phyloP scores from a whole-genome alignment of 208 protist species.

The Herpetomonas tarakana region DNA sequence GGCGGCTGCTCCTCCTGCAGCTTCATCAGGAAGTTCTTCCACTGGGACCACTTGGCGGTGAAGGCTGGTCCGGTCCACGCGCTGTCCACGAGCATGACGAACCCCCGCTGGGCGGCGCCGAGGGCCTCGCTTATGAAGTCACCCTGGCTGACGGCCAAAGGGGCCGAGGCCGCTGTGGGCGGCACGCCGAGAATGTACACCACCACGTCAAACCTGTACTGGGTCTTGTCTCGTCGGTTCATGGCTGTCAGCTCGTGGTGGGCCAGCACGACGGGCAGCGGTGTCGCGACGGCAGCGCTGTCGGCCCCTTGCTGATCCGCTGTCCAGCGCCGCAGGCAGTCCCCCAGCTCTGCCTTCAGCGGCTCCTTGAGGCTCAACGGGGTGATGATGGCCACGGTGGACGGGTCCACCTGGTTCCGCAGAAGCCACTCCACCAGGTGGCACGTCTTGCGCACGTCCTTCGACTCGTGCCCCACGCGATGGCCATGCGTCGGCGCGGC shows the following conservation, averaged over 20 bases:
- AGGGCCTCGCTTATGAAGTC: constrained; percentile 54
- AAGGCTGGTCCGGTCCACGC: constrained; percentile 63
- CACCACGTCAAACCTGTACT: constrained; percentile 63
- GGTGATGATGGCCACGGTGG: constrained; percentile 56
- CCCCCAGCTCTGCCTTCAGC: constrained; percentile 29
- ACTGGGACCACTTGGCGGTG: constrained; percentile 60
- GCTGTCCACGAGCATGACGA: constrained; percentile 72
- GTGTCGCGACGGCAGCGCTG: constrained; percentile 10
- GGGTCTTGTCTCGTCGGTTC: constrained; percentile 45
- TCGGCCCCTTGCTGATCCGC: not conserved
- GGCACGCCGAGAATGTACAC: constrained; percentile 59
- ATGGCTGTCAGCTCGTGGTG: constrained; percentile 77
- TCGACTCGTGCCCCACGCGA: constrained; percentile 20
- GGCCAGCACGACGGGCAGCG: constrained; percentile 47
- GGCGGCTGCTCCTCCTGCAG: constrained; percentile 42
- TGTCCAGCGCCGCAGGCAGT: constrained; percentile 8
- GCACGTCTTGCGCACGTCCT: constrained; percentile 42
- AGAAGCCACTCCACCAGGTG: constrained; percentile 70
- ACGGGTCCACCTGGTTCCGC: constrained; percentile 41
- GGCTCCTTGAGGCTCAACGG: constrained; percentile 48
- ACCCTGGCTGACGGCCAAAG: constrained; percentile 29
- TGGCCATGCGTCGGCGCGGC: constrained; percentile 12
- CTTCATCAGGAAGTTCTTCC: constrained; percentile 62
- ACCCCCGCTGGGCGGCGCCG: constrained; percentile 39
- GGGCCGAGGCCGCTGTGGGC: constrained; percentile 21